Percentiles rank a stretch among this genome's conserved stretches.
Evolutionary conservation across 2,329 filamentous ascomycete species (phyloP).

Genomic region (Ramularia collo-cygni): DNA sequence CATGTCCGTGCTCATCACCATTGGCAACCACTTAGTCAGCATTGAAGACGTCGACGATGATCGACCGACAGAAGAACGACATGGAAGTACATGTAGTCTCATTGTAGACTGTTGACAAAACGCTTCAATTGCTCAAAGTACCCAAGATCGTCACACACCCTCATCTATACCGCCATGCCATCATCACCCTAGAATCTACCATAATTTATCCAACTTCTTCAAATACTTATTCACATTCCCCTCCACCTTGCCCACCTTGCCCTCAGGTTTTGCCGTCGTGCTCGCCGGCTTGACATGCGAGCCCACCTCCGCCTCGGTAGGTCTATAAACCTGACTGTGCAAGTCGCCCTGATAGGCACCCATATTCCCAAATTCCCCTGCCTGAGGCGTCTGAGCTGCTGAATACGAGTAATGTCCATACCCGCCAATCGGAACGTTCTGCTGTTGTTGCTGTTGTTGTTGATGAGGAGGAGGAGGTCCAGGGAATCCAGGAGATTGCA

Average conservation of each 20-base stretch:
- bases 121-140: too few species aligned
- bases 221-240: constrained; percentile 11
- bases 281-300: constrained; percentile 20
- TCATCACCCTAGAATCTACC: constrained; percentile 1
- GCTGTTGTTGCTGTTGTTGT: constrained; percentile 19
- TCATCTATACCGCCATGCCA: too few species aligned
- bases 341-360: constrained; percentile 45
- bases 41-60: too few species aligned
- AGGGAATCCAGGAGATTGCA: constrained; percentile 35
- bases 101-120: too few species aligned
- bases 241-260: constrained; percentile 6
- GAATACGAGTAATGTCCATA: constrained; percentile 48
- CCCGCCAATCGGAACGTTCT: constrained; percentile 30
- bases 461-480: constrained; percentile 31
- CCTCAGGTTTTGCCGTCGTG: constrained; percentile 2
- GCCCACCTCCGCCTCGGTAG: constrained; percentile 54
- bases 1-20: too few species aligned
- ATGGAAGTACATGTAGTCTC: too few species aligned
- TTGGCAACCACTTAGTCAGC: too few species aligned
- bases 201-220: constrained; percentile 13
- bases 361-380: constrained; percentile 14
- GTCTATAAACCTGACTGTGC: constrained; percentile 64
- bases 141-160: too few species aligned
- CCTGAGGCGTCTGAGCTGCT: constrained; percentile 24
- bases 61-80: too few species aligned